Evolutionary conservation across 257 asterid species (phyloP), one percentile per base, ranked within the genome.

Genomic region (Euphrasia confusa): DNA sequence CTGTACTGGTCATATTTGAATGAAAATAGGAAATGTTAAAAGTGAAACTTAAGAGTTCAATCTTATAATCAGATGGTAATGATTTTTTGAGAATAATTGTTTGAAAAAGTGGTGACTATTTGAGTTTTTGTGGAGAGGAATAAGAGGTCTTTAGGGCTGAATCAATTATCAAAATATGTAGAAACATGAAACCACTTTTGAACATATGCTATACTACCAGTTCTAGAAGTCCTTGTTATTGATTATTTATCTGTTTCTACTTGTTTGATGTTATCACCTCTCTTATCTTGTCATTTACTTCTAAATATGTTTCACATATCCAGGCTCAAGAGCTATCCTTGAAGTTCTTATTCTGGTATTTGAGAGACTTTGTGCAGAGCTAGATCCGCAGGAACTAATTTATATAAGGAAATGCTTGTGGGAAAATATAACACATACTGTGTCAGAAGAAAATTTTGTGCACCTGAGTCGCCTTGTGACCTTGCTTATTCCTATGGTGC

Each of bases 341-440:
- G 93, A 83, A 76, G 93, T 83, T 73, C 74, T 89, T 28, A 61
- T 61, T 54, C 66, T 79, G 68, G 80, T 84, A 64, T 84, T 89
- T 60, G 77, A 75, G 78, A 78, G 87, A 77, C 79, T 92, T 48
- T 77, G 75, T 59, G 77, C 72, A 57, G 85, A 84, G 68, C 78
- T 89, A 50, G 87, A 87, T 63, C 74, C 83, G 11, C 32, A 5
- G 58, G 95, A 80, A 35, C 58, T 82, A 64, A 47, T 76, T 57
- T 63, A 74, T 56, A 71, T 92, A 73, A 72, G 81, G 95, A 69
- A 60, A 69, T 81, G 79, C 82, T 65, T 89, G 73, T 60, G 77
- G 54, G 73, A 50, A 40, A 84, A 83, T 68, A 83, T 86, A 67
- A 64, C 71, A 32, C 76, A 78, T 37, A 70, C 78, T 73, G 77